Base-by-base conservation (phyloP, 2,329 filamentous ascomycete species). In the Colletotrichum gloeosporioides region DNA sequence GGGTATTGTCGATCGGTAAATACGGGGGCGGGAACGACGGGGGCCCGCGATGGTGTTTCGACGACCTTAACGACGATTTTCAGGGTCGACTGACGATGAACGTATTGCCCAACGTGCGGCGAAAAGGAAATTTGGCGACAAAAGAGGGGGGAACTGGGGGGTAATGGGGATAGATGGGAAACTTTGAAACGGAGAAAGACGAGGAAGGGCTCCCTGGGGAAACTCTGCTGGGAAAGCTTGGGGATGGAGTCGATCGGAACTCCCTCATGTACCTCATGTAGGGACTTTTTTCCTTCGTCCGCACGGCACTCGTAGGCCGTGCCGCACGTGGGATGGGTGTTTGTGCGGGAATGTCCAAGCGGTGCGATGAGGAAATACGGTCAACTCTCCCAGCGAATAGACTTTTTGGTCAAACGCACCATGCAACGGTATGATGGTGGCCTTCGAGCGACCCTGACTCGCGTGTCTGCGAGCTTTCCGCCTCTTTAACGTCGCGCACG, bases 371-470 rank as follows among this genome's bases (percentile, higher is more conserved):
- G 18, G 34, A 22, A 36, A 29, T 31, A n/a, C 72, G 18, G 49
- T 29, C 53, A 62, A 39, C 16, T 53, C 8, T 49, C 34, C 31
- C n/a, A 34, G 32, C 53, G 16, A 53, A 72, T 75, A 72, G 69
- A 75, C 61, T 66, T 75, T 49, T 49, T 55, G 25, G 62, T 72
- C 73, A 72, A 75, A 72, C 69, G 39, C 73, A 34, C 53, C 73
- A 67, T 75, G 73, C 73, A 75, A 67, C 69, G 31, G 49, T 55
- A 39, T 61, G 49, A 62, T 66, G 61, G 36, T 15, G 53, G 53
- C 9, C 25, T 32, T 7, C 13, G 22, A 18, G 49, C 18, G 15
- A 66, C 18, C 12, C 34, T 75, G 49, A 75, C 73, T 75, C 73
- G 53, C 25, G 49, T 34, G 25, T 32, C 44, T 68, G 65, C 49